Conservation (phyloP, 148 eudicot genomes). For the Fallopia convolvulus region DNA sequence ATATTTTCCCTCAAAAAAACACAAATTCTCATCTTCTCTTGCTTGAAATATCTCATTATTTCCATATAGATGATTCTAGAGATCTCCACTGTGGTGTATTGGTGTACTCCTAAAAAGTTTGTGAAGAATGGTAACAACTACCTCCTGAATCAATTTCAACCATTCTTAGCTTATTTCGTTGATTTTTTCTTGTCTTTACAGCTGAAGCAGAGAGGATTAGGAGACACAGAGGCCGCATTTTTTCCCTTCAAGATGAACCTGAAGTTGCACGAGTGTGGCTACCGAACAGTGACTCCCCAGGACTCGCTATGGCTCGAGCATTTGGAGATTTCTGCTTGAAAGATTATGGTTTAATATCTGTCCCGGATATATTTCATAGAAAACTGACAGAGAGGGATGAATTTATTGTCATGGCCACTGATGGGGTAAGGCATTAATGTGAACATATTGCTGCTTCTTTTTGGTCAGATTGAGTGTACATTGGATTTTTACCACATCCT, state of each 20-base stretch:
- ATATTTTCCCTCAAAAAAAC: neutral
- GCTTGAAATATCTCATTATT: neutral
- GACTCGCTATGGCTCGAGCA: constrained; percentile 95
- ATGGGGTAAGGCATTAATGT: constrained; percentile 49
- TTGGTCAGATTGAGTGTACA: neutral
- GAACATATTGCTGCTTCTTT: neutral
- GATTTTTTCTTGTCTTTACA: constrained; percentile 19
- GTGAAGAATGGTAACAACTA: neutral
- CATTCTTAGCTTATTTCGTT: neutral
- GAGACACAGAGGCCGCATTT: constrained; percentile 79
- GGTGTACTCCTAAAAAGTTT: neutral
- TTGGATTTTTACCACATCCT: neutral
- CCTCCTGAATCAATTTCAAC: neutral
- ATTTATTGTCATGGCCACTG: constrained; percentile 79
- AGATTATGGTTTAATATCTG: constrained; percentile 78
- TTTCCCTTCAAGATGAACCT: constrained; percentile 85
- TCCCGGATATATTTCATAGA: constrained; percentile 64
- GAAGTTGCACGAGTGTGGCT: constrained; percentile 91
- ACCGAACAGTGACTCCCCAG: constrained; percentile 75
- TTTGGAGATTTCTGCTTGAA: constrained; percentile 95
- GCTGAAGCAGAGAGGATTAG: constrained; percentile 83
- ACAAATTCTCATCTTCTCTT: neutral
- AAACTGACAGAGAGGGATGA: constrained; percentile 69
- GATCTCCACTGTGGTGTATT: neutral
- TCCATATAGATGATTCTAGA: constrained; percentile 1